Evolutionary conservation across 257 asterid genomes (phyloP).

Genomic region (Solanum tarapatanum): DNA sequence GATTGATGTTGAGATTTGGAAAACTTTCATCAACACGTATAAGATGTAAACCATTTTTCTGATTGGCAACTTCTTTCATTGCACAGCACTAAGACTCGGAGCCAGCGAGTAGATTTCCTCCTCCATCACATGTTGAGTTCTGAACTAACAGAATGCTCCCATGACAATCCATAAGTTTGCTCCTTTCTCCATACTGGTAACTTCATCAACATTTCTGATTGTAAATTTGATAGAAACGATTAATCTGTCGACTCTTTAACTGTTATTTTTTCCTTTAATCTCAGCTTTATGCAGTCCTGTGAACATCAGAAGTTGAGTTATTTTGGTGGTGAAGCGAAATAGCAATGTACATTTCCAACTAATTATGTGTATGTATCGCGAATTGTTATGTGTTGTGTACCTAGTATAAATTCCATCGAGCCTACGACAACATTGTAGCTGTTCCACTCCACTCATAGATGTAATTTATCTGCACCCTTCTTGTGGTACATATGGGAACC

Average conservation of each 20-base stretch:
- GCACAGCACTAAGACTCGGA: slow-evolving; percentile 65
- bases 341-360: neutral
- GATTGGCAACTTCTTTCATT: neutral
- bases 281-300: neutral
- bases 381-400: neutral
- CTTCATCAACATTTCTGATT: neutral
- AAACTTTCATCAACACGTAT: neutral
- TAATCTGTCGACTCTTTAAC: neutral
- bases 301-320: neutral
- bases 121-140: slow-evolving; percentile 95
- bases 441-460: neutral
- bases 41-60: neutral
- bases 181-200: neutral
- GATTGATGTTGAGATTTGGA: neutral
- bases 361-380: neutral
- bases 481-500: neutral
- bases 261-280: neutral
- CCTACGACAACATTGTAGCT: neutral
- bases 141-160: slow-evolving; percentile 38
- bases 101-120: slow-evolving; percentile 71
- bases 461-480: too few species aligned
- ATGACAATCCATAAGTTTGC: slow-evolving; percentile 14
- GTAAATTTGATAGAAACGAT: neutral
- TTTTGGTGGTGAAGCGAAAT: neutral
- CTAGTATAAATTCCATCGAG: neutral